Evolutionary conservation across 768 basidiomycete genomes (phyloP).

Genomic region (Favolaschia claudopus): DNA sequence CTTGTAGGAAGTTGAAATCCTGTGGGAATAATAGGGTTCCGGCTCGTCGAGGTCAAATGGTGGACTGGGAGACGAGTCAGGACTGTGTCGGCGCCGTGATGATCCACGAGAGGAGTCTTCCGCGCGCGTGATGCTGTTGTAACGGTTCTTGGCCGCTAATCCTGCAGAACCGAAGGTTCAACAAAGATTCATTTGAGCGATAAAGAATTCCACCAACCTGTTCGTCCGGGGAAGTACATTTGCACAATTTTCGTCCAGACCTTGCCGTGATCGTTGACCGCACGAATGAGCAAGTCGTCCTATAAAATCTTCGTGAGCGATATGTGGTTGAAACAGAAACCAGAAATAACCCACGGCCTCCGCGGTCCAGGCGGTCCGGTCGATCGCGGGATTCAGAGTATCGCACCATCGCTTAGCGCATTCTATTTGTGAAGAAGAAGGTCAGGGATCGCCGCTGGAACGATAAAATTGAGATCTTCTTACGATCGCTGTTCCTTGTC

Average conservation of each 20-base stretch:
- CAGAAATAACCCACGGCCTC: slow-evolving; percentile 49
- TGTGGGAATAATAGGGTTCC: background rate
- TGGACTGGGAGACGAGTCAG: slow-evolving; percentile 13
- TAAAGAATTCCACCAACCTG: too few relatives aligned
- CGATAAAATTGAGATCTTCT: slow-evolving; percentile 32
- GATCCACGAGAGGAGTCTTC: slow-evolving; percentile 20
- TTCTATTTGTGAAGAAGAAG: slow-evolving; percentile 42
- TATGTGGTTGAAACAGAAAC: background rate
- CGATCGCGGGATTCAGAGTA: slow-evolving; percentile 66
- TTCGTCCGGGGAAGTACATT: slow-evolving; percentile 66
- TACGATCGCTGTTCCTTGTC: slow-evolving; percentile 67
- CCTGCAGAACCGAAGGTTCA: slow-evolving; percentile 15
- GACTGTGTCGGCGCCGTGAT: background rate
- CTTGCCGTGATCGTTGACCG: slow-evolving; percentile 63
- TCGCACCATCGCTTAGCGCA: slow-evolving; percentile 71
- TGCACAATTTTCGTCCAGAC: slow-evolving; percentile 71
- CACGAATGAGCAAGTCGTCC: slow-evolving; percentile 62
- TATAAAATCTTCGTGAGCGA: slow-evolving; percentile 30
- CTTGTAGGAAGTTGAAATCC: background rate
- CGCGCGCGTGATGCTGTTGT: slow-evolving; percentile 58
- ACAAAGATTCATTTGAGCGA: slow-evolving; percentile 67
- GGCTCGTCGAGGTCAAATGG: background rate
- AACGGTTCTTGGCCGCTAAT: slow-evolving; percentile 39
- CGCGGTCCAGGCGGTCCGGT: slow-evolving; percentile 65
- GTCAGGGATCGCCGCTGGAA: slow-evolving; percentile 19